Percentiles rank a stretch among this genome's conserved stretches.
phyloP scores from a whole-genome alignment of 2,329 filamentous ascomycete genomes.

The Dactylonectria macrodidyma region DNA sequence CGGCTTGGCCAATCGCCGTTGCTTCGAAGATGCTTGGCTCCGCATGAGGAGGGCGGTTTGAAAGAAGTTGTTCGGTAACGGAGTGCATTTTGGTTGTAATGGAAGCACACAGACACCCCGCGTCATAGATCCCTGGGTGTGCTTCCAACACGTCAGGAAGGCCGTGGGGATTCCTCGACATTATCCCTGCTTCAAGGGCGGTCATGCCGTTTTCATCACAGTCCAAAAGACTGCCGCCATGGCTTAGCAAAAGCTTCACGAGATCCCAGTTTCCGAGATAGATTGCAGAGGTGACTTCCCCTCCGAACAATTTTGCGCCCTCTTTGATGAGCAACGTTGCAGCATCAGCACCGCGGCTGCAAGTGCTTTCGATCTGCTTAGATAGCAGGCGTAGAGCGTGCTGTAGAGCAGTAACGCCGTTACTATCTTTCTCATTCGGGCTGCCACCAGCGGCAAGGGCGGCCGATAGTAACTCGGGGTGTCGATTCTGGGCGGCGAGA shows the following conservation, averaged over 20 bases:
- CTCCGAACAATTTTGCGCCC: conserved; percentile 4
- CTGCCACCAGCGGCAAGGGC: not conserved
- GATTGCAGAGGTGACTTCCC: not conserved
- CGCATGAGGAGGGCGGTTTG: not conserved
- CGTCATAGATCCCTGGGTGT: not conserved
- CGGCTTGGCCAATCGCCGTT: conserved; percentile 13
- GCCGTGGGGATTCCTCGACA: not conserved
- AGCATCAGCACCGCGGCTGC: not conserved
- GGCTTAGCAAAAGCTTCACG: not conserved
- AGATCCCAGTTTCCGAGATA: not conserved
- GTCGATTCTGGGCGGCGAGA: not conserved
- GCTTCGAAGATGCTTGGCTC: not conserved
- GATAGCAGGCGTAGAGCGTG: not conserved
- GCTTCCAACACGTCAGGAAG: not conserved
- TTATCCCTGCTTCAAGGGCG: conserved; percentile 3
- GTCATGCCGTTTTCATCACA: not conserved
- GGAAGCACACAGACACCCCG: conserved; percentile 12
- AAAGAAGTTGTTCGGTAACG: not conserved
- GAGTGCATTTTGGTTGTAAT: not conserved
- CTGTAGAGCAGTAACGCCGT: not conserved
- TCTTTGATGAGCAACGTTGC: conserved; percentile 3
- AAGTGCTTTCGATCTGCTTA: not conserved
- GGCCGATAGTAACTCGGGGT: conserved; percentile 3
- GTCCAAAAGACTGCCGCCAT: conserved; percentile 1
- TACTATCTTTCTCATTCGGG: not conserved